Conservation (phyloP, 106 monocot species). For the Apostasia ramifera region DNA sequence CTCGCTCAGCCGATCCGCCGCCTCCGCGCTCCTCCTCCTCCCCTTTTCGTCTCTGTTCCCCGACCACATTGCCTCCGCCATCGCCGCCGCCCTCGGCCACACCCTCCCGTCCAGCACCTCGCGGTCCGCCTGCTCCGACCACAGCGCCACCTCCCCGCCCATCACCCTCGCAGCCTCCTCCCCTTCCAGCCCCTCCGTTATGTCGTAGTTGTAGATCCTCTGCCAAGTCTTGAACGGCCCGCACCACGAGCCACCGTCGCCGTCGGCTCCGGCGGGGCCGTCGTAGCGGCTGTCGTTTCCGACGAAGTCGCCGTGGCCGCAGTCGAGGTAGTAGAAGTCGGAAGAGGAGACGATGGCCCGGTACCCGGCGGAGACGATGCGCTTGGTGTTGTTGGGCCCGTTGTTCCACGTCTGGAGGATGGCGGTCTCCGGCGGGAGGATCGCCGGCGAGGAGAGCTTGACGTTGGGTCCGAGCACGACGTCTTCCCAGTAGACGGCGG, state of each 20-base stretch:
- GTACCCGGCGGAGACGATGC: slow-evolving; percentile 52
- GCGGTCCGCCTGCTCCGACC: slow-evolving; percentile 81
- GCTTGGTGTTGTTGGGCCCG: slow-evolving; percentile 71
- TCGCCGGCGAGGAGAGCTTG: slow-evolving; percentile 20
- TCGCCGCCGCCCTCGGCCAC: slow-evolving; percentile 82
- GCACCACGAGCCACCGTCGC: slow-evolving; percentile 78
- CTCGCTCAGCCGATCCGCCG: slow-evolving; percentile 71
- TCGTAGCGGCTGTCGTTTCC: slow-evolving; percentile 87
- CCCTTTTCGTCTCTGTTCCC: slow-evolving; percentile 58
- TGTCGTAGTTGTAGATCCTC: slow-evolving; percentile 22
- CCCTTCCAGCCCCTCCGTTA: slow-evolving; percentile 14
- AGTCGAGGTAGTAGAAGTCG: slow-evolving; percentile 92
- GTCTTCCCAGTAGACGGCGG: slow-evolving; percentile 81
- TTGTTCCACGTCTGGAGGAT: slow-evolving; percentile 92
- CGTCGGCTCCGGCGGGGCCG: slow-evolving; percentile 25
- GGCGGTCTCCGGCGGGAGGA: slow-evolving; percentile 54
- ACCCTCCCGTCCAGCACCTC: slow-evolving; percentile 63
- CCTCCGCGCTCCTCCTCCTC: slow-evolving; percentile 61
- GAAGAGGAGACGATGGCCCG: slow-evolving; percentile 81
- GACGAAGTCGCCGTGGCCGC: slow-evolving; percentile 73
- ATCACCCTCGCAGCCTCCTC: slow-evolving; percentile 60
- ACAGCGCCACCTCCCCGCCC: slow-evolving; percentile 90
- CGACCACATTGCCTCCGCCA: slow-evolving; percentile 84
- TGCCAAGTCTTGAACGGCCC: slow-evolving; percentile 27
- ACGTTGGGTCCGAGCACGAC: slow-evolving; percentile 41